Conservation (phyloP, 192 early-diverging fungal genomes). For the Coemansia sp. region DNA sequence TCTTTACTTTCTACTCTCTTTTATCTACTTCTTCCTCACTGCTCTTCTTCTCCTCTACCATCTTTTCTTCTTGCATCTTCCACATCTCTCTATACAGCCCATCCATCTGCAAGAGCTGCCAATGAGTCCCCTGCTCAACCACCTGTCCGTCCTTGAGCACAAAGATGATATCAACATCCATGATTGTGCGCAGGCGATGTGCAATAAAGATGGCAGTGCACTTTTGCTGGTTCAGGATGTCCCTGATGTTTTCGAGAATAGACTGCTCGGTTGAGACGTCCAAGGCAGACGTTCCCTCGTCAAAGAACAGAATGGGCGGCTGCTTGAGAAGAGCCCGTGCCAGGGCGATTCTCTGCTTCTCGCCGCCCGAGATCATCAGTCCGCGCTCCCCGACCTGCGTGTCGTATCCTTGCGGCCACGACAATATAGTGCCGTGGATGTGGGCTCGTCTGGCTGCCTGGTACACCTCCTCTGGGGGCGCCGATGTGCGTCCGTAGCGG, state of each 20-base stretch:
- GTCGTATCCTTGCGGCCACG: conserved; percentile 62
- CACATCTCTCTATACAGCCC: conserved; percentile 92
- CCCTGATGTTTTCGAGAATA: conserved; percentile 83
- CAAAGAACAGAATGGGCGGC: conserved; percentile 62
- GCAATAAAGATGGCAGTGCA: conserved; percentile 94
- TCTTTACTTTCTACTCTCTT: too few relatives aligned
- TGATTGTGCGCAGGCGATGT: conserved; percentile 87
- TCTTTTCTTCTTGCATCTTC: conserved; percentile 55
- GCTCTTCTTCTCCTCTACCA: not conserved
- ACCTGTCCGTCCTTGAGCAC: conserved; percentile 86
- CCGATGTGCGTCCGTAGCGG: conserved; percentile 76
- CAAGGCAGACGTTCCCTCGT: conserved; percentile 66
- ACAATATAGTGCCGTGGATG: conserved; percentile 63
- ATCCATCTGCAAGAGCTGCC: conserved; percentile 62
- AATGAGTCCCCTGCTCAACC: conserved; percentile 84
- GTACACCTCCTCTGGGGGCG: conserved; percentile 61
- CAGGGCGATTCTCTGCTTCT: conserved; percentile 65
- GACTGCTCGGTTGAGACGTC: conserved; percentile 68
- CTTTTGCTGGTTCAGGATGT: conserved; percentile 60
- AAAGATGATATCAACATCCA: conserved; percentile 88
- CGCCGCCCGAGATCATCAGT: conserved; percentile 70
- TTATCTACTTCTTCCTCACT: not conserved
- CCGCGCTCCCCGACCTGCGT: conserved; percentile 73
- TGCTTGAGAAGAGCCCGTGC: conserved; percentile 56
- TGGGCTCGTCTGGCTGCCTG: conserved; percentile 61